A percentile compares a stretch with the other conserved stretches of the same genome.
phyloP scores from a whole-genome alignment of 2,329 filamentous ascomycete genomes.

The Xylaria polymorpha region DNA sequence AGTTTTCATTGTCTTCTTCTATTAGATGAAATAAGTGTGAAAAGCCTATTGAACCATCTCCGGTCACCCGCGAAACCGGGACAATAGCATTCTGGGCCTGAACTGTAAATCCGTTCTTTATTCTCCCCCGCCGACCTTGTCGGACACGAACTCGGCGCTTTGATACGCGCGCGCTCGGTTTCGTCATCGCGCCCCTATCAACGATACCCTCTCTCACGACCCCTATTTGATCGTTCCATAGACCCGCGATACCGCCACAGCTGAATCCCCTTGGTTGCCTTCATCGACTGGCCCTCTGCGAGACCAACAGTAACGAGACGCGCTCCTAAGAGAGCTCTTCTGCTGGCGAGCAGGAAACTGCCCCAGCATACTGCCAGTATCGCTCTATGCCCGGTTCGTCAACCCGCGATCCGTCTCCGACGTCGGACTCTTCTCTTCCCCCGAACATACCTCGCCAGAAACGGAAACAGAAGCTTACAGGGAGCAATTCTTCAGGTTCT shows the following conservation, averaged over 20 bases:
- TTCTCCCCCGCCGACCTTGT: constrained; percentile 28
- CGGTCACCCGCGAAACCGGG: constrained; percentile 36
- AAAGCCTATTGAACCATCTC: constrained; percentile 25
- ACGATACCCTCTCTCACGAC: constrained; percentile 10
- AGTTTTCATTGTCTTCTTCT: constrained; percentile 30
- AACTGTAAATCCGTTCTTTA: constrained; percentile 42
- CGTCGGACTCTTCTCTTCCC: constrained; percentile 46
- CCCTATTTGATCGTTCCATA: constrained; percentile 3
- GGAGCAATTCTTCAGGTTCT: constrained; percentile 48
- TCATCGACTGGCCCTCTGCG: constrained; percentile 23
- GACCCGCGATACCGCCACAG: constrained; percentile 20
- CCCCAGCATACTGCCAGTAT: constrained; percentile 47
- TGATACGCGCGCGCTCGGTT: constrained; percentile 34
- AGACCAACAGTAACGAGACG: constrained; percentile 35
- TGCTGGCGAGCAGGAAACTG: constrained; percentile 52
- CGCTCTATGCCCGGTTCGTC: constrained; percentile 54
- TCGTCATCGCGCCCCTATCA: constrained; percentile 28
- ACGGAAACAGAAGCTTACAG: constrained; percentile 49
- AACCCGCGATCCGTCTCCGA: constrained; percentile 48
- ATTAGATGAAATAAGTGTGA: constrained; percentile 23
- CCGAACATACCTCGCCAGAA: constrained; percentile 46
- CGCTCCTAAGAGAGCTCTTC: constrained; percentile 49
- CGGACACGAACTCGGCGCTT: constrained; percentile 27
- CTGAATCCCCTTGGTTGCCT: constrained; percentile 9
- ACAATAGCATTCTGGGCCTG: constrained; percentile 44